A percentile compares a stretch with the other conserved stretches of the same genome.
phyloP scores from a whole-genome alignment of 2,329 filamentous ascomycete species.

The Hypoxylon sp. region DNA sequence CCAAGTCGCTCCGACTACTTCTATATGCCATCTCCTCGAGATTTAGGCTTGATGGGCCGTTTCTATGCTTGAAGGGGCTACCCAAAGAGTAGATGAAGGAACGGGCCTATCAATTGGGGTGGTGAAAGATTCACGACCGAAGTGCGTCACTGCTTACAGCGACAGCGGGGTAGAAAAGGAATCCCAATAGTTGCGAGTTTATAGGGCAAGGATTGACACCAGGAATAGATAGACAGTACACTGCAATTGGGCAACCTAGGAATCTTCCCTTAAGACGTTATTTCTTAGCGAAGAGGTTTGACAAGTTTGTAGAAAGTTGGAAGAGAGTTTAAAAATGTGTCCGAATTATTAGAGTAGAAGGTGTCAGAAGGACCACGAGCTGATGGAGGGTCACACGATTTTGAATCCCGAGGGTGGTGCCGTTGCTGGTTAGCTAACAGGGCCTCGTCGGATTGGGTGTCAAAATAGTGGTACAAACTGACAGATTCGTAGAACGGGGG shows the following conservation, averaged over 20 bases:
- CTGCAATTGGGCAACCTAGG: conserved; percentile 24
- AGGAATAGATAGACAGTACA: conserved; percentile 24
- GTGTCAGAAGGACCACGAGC: conserved; percentile 36
- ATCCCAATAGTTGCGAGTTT: conserved; percentile 34
- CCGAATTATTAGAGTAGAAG: conserved; percentile 38
- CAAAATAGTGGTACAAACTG: conserved; percentile 38
- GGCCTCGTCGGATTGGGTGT: conserved; percentile 41
- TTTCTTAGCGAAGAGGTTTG: conserved; percentile 14
- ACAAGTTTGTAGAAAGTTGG: conserved; percentile 18
- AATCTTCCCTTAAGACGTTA: conserved; percentile 18
- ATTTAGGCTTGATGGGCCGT: conserved; percentile 19
- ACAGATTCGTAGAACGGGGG: conserved; percentile 24
- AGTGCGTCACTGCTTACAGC: conserved; percentile 44
- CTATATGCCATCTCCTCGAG: conserved; percentile 49
- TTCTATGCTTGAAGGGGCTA: conserved; percentile 23
- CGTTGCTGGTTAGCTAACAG: conserved; percentile 34
- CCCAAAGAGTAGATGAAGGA: conserved; percentile 17
- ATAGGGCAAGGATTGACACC: conserved; percentile 40
- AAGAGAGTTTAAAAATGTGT: conserved; percentile 18
- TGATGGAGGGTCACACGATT: conserved; percentile 47
- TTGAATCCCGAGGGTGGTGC: conserved; percentile 27
- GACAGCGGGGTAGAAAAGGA: conserved; percentile 39
- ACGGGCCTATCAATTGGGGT: conserved; percentile 36
- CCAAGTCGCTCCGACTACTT: conserved; percentile 58
- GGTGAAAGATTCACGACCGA: conserved; percentile 40